Evolutionary conservation across 2,329 filamentous ascomycete species (phyloP), one percentile per base, ranked within the genome.

Genomic region (Hypocreales sp.): DNA sequence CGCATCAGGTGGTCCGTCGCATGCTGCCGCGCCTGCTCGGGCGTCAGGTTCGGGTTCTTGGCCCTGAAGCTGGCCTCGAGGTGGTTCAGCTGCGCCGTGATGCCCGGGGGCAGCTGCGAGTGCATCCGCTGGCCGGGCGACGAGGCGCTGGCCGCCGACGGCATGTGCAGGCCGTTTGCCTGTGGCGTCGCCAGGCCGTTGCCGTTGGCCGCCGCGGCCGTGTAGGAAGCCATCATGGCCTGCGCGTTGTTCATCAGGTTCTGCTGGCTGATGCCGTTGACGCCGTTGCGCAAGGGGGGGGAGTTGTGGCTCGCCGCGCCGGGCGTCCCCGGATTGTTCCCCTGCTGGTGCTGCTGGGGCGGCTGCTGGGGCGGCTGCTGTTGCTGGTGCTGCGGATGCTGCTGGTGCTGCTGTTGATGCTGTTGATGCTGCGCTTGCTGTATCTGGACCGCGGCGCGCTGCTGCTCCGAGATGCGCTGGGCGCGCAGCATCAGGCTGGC

Each of bases 391-490:
- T 50, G 47, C 6, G 32, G 28, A 20, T 42, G 42, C 31, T 56
- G 53, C 19, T 29, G 20, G 10, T 50, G 31, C 19, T 43, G 40
- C 17, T 34, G 34, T 7, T 27, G 32, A 24, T 45, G 47, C 27
- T 48, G 45, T 7, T 35, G 28, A 24, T 44, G 42, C 22, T 56
- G 49, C 11, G 46, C 45, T 22, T 60, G 56, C 29, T 64, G 61
- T 40, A 60, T 52, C 33, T 65, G 59, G 4, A 64, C 56, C 9
- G 56, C 58, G 21, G 55, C 60, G 10, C 68, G 60, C 40, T 76
- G 72, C 40, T 74, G 69, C 40, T 79, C 72, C 8, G 77, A 64
- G 22, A 80, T 71, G 23, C 71, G 67, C 29, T 73, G 71, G 11
- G 73, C 67, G 40, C 78, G 73, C 39, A 76, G 56, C 38, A 74